Base-by-base conservation (phyloP, 305 asterid genomes). In the Ilex paraguariensis region DNA sequence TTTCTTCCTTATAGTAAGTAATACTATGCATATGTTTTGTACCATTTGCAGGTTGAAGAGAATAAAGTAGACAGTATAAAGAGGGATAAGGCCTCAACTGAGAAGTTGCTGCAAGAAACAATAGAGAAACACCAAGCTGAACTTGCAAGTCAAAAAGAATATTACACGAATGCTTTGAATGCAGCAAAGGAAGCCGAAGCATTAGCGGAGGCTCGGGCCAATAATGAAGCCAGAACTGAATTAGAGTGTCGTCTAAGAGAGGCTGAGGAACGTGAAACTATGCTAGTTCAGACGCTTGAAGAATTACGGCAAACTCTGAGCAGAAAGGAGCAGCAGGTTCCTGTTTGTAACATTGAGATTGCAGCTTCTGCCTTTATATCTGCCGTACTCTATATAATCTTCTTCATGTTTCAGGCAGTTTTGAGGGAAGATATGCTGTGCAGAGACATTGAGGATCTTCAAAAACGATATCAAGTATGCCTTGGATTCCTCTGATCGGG, bases 321-420 rank as follows among this genome's bases (percentile, higher is more conserved):
- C 82, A 88, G 98, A 79, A 83, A 75, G 66, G 98, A 91, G 77
- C 98, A 88, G 82, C 96, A 91, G 95, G 98, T 91, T 70, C 56
- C 31, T 62, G 39, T 4, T 36, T 36, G 42, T 5, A 36, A 36
- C 42, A 36, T 36, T 36, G 42, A 36, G 42, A 8, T 36, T 36
- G 42, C 9, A 8, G 42, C 9, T 36, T 36, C 9, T 36, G 42
- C 42, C 42, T 4, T 8, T 36, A 36, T 4, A 36, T 36, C 42
- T 36, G 6, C 1, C 28, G 1, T 4, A 3, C 6, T 36, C 42
- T 4, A 36, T 36, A 4, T 4, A 4, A 36, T 36, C 9, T 36
- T 36, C 9, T 57, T 70, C 56, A 53, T 68, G 62, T 62, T 77
- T 70, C 87, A 91, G 97, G 91, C 84, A 54, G 97, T 82, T 67